Conservation (phyloP, 2,329 filamentous ascomycete species). For the Leptographium galeiforme region DNA sequence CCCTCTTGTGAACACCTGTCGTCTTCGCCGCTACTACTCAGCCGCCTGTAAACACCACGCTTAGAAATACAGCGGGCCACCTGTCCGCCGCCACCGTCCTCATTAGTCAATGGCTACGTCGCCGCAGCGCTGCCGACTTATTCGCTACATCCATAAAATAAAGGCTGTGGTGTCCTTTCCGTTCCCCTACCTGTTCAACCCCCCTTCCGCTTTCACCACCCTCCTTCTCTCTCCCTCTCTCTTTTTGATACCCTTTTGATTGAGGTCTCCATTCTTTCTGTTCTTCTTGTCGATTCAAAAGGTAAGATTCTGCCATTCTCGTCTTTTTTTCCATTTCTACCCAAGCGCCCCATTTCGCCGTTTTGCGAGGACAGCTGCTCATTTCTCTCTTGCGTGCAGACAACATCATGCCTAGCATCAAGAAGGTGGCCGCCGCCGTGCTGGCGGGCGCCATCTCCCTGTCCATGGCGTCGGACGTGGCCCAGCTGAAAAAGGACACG, state of each 20-base stretch:
- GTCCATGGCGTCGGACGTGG: constrained; percentile 62
- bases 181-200: neutral
- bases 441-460: constrained; percentile 43
- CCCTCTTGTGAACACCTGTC: constrained; percentile 11
- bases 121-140: no score
- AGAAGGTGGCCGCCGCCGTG: constrained; percentile 38
- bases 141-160: neutral
- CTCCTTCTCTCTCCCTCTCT: neutral
- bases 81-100: neutral
- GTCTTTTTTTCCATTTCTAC: no score
- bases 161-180: neutral
- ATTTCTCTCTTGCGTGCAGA: neutral
- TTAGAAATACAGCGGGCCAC: constrained; percentile 5
- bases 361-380: no score
- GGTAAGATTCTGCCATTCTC: no score
- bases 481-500: constrained; percentile 69
- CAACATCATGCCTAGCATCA: constrained; percentile 30
- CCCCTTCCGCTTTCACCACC: neutral
- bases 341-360: no score
- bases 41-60: neutral
- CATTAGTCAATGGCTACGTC: neutral
- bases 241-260: neutral
- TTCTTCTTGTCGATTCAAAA: no score
- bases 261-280: neutral
- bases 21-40: constrained; percentile 4